These are phyloP conservation scores for button mushroom (Agaricus bisporus) DNA, from an alignment of 768 basidiomycete species.

Conservation along the genomic window DNA sequence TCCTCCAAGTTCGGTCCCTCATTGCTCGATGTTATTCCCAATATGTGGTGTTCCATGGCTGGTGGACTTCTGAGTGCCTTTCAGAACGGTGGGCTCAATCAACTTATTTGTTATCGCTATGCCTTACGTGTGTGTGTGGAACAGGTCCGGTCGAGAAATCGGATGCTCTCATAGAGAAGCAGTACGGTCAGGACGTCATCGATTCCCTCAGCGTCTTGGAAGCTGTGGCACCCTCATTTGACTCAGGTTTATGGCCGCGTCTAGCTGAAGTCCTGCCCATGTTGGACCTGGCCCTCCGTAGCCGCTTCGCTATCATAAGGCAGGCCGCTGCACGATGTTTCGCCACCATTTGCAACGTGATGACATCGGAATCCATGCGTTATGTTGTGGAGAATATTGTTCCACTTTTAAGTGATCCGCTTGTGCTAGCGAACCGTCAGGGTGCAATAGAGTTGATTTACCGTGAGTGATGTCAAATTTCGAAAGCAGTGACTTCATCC, in stretches of 20 bases:
- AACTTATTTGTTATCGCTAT: background rate
- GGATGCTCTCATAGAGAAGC: conserved; percentile 62
- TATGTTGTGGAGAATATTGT: conserved; percentile 83
- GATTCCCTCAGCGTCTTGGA: conserved; percentile 90
- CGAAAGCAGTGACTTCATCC: background rate
- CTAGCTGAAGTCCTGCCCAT: conserved; percentile 71
- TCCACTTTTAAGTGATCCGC: conserved; percentile 76
- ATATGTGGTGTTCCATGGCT: conserved; percentile 92
- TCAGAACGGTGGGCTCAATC: conserved; percentile 44
- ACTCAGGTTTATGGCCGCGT: conserved; percentile 61
- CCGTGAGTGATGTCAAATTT: conserved; percentile 48
- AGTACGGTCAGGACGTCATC: conserved; percentile 83
- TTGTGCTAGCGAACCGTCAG: conserved; percentile 70
- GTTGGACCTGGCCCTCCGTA: conserved; percentile 72
- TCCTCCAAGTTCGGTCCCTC: conserved; percentile 68
- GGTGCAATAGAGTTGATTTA: conserved; percentile 88
- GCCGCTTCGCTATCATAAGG: conserved; percentile 84
- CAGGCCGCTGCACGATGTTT: conserved; percentile 84
- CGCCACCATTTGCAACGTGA: conserved; percentile 80
- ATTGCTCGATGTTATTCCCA: conserved; percentile 78
- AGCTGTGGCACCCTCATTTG: conserved; percentile 70
- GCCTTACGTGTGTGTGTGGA: background rate
- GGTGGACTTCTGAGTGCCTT: conserved; percentile 70
- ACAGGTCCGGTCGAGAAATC: conserved; percentile 51
- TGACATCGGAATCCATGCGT: conserved; percentile 83